Evolutionary conservation across 148 eudicot genomes (phyloP).

Genomic region (Arctostaphylos glauca): DNA sequence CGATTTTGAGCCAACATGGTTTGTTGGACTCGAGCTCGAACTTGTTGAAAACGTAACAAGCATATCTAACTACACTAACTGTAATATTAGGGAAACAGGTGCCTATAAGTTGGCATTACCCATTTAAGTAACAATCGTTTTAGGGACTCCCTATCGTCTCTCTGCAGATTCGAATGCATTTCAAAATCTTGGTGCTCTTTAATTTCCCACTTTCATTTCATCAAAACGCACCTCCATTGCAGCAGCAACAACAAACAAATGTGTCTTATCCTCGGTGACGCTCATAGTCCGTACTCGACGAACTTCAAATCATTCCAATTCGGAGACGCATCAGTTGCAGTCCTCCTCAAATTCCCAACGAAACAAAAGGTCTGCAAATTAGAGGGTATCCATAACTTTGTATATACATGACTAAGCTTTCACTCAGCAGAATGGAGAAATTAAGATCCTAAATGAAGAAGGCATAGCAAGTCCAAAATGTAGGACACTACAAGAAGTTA

Average conservation of each 20-base stretch:
- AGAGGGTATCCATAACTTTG: no score
- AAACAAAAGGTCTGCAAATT: background rate
- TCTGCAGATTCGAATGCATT: background rate
- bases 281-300: background rate
- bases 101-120: no score
- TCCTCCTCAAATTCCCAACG: background rate
- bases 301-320: background rate
- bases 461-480: no score
- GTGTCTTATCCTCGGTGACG: background rate
- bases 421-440: no score
- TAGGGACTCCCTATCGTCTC: slow-evolving; percentile 12
- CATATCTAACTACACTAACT: no score
- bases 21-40: no score
- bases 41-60: no score
- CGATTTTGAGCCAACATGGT: no score
- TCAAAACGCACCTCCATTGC: background rate
- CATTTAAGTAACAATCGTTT: background rate
- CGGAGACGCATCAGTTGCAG: background rate
- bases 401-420: no score
- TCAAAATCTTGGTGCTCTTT: background rate
- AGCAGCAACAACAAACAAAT: background rate
- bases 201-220: background rate
- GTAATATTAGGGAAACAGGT: no score
- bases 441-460: no score
- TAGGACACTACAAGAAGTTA: no score